Evolutionary conservation across 1,139 yeast genomes (phyloP).

Genomic region (Blastobotrys capitulatus): DNA sequence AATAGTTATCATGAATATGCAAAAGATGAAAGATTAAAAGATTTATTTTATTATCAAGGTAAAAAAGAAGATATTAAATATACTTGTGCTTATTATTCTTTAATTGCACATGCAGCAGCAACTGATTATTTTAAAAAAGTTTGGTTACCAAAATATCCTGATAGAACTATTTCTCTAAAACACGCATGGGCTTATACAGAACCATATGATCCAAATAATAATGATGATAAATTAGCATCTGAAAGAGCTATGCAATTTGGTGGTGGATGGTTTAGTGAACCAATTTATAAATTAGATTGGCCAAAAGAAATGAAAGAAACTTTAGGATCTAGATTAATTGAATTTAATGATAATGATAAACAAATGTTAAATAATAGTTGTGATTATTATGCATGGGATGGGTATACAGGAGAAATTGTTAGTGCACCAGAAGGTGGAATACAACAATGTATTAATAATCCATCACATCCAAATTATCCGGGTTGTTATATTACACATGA

Average conservation of each 20-base stretch:
- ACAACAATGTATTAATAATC: constrained; percentile 14
- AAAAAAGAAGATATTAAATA: constrained; percentile 3
- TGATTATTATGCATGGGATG: constrained; percentile 35
- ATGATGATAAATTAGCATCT: constrained; percentile 28
- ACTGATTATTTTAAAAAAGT: constrained; percentile 32
- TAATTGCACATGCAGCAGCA: constrained; percentile 32
- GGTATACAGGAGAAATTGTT: constrained; percentile 29
- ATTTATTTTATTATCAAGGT: background rate
- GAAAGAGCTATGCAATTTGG: constrained; percentile 29
- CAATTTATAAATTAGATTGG: constrained; percentile 27
- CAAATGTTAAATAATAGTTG: constrained; percentile 23
- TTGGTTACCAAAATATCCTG: constrained; percentile 21
- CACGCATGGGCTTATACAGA: constrained; percentile 23
- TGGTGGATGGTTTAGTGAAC: constrained; percentile 32
- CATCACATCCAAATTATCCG: constrained; percentile 16
- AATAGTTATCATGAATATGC: constrained; percentile 1
- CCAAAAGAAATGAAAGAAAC: constrained; percentile 22
- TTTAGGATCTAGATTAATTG: constrained; percentile 21
- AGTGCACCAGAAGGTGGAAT: constrained; percentile 26
- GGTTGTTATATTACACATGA: constrained; percentile 17
- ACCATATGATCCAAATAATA: constrained; percentile 8
- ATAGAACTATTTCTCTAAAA: constrained; percentile 23
- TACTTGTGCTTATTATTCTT: constrained; percentile 29
- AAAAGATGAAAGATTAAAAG: background rate
- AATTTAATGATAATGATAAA: constrained; percentile 30